Percentiles rank a stretch among this genome's conserved stretches.
phyloP scores from a whole-genome alignment of 2,329 filamentous ascomycete species.

The Aspergillus sp. region DNA sequence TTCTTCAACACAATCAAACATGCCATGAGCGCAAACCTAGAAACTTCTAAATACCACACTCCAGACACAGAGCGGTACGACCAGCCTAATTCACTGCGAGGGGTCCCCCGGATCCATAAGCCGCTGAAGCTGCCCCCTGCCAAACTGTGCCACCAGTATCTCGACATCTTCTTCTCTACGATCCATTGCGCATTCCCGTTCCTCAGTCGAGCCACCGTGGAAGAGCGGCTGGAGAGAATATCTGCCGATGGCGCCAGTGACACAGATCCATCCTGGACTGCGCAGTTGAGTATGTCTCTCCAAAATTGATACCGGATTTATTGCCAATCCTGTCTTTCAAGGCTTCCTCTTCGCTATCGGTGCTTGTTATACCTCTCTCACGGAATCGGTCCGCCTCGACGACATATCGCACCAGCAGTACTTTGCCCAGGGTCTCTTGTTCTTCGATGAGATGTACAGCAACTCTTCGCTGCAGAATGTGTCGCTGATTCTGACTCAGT shows the following conservation, averaged over 20 bases:
- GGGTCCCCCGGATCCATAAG: neutral
- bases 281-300: neutral
- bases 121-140: neutral
- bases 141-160: neutral
- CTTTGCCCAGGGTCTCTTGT: neutral
- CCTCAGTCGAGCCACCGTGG: neutral
- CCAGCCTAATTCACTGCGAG: neutral
- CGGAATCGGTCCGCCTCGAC: neutral
- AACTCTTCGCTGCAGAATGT: neutral
- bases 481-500: neutral
- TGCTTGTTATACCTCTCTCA: neutral
- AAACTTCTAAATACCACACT: neutral
- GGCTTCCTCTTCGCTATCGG: neutral
- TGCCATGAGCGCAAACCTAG: conserved; percentile 23
- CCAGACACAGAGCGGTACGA: no score
- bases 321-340: neutral
- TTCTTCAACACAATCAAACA: conserved; percentile 30
- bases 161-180: neutral
- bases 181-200: neutral
- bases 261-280: neutral
- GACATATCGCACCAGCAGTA: neutral
- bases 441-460: neutral
- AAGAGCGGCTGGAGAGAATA: neutral
- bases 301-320: neutral
- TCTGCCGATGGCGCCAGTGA: neutral